Evolutionary conservation across 305 asterid genomes (phyloP).

Genomic region (Andrographis paniculata): DNA sequence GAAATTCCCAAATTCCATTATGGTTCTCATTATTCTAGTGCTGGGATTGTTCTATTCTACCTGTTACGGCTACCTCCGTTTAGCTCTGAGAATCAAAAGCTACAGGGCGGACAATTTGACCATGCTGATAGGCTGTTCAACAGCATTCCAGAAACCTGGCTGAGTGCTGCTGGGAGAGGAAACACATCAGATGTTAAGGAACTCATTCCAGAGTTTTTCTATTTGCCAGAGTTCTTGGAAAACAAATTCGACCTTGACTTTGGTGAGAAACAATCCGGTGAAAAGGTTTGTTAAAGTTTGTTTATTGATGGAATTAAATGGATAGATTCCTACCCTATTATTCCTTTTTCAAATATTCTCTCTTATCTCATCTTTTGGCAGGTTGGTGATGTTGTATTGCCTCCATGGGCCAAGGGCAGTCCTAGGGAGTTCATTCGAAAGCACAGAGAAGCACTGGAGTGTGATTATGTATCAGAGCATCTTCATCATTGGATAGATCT

Average conservation of each 20-base stretch:
- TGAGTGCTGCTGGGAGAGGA: constrained; percentile 97
- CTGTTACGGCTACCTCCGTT: constrained; percentile 95
- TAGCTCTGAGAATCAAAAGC: constrained; percentile 84
- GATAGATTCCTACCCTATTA: neutral
- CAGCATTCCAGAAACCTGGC: constrained; percentile 88
- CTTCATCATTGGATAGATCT: constrained; percentile 99
- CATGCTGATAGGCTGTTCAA: constrained; percentile 99
- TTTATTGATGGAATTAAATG: neutral
- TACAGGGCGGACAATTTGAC: constrained; percentile 99
- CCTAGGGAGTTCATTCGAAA: constrained; percentile 82
- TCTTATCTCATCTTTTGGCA: constrained; percentile 26
- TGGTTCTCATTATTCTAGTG: constrained; percentile 99
- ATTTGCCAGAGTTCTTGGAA: constrained; percentile 92
- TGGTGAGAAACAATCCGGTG: constrained; percentile 99
- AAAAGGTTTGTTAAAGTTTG: constrained; percentile 48
- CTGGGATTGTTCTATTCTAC: constrained; percentile 98
- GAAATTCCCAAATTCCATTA: constrained; percentile 99
- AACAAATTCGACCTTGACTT: constrained; percentile 86
- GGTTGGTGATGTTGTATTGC: constrained; percentile 92
- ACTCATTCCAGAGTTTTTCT: constrained; percentile 94
- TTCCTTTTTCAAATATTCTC: neutral
- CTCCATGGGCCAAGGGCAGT: constrained; percentile 98
- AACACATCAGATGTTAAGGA: constrained; percentile 99
- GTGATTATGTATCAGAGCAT: constrained; percentile 91
- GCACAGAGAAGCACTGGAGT: constrained; percentile 97